phyloP scores from a whole-genome alignment of 352 stramenopile genomes.

The Phytophthora quininea region DNA sequence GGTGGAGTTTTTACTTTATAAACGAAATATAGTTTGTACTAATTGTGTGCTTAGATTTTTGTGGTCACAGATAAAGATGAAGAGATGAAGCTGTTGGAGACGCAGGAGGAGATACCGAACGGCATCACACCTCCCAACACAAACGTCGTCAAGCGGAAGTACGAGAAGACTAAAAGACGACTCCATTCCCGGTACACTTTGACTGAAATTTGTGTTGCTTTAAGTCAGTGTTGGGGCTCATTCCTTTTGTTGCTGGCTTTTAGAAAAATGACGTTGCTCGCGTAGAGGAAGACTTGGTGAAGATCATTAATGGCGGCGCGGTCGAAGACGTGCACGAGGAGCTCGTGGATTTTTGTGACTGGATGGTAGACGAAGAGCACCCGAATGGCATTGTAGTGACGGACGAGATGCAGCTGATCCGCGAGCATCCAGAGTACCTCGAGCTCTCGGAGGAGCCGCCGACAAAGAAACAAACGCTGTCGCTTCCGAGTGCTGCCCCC shows the following conservation, averaged over 20 bases:
- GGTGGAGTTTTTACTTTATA: neutral
- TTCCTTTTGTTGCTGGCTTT: neutral
- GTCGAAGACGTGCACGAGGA: constrained; percentile 88
- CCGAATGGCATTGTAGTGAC: constrained; percentile 73
- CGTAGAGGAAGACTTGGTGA: constrained; percentile 84
- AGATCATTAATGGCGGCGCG: constrained; percentile 73
- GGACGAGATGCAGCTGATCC: constrained; percentile 86
- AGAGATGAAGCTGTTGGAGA: constrained; percentile 64
- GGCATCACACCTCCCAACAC: constrained; percentile 86
- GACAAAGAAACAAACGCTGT: constrained; percentile 47
- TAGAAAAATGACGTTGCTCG: constrained; percentile 85
- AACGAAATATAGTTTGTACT: neutral
- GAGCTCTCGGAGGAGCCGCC: constrained; percentile 57
- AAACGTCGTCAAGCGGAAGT: constrained; percentile 89
- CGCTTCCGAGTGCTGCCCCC: constrained; percentile 20
- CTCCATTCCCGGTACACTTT: constrained; percentile 69
- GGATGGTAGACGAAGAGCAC: constrained; percentile 82
- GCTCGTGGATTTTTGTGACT: constrained; percentile 87
- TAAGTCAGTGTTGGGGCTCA: neutral
- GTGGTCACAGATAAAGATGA: constrained; percentile 84
- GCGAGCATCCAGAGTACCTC: constrained; percentile 82
- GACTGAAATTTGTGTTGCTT: neutral
- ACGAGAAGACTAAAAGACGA: constrained; percentile 87
- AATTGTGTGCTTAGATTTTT: constrained; percentile 62
- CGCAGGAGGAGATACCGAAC: constrained; percentile 67